phyloP scores from a whole-genome alignment of 805 yeast species.

The Priceomyces melissophilus region DNA sequence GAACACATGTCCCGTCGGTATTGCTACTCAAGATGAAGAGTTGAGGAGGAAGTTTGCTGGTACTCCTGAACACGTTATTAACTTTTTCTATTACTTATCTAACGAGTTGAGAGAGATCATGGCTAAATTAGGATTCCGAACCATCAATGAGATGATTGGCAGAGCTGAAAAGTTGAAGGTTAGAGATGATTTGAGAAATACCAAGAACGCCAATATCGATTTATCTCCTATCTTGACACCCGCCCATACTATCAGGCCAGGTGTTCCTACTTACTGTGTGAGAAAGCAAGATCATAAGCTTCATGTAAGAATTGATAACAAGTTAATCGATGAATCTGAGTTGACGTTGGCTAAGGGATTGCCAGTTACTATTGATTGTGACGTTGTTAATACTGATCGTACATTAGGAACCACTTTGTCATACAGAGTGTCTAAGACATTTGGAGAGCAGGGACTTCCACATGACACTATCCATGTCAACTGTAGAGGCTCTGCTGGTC shows the following conservation, averaged over 20 bases:
- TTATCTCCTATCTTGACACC: constrained; percentile 93
- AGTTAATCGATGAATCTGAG: constrained; percentile 94
- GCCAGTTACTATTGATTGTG: constrained; percentile 91
- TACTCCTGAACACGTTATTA: constrained; percentile 97
- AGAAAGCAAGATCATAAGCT: constrained; percentile 92
- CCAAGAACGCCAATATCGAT: constrained; percentile 89
- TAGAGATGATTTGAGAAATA: constrained; percentile 78
- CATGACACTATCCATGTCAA: constrained; percentile 95
- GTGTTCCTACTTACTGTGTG: constrained; percentile 89
- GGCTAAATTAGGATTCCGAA: constrained; percentile 95
- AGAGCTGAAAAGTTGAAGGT: constrained; percentile 87
- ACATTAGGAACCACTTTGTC: constrained; percentile 93
- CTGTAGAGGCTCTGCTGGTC: constrained; percentile 92
- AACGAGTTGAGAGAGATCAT: constrained; percentile 87
- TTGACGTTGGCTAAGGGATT: constrained; percentile 93
- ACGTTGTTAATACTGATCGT: constrained; percentile 93
- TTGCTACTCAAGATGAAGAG: constrained; percentile 97
- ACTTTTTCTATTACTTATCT: constrained; percentile 92
- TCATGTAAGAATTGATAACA: constrained; percentile 92
- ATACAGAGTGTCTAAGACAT: constrained; percentile 86
- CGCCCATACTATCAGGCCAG: constrained; percentile 93
- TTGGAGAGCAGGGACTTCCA: constrained; percentile 92
- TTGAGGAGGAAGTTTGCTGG: constrained; percentile 90
- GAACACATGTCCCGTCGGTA: constrained; percentile 96
- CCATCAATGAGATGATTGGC: constrained; percentile 97